These are phyloP conservation scores for Globisporangium apiculatum DNA, from an alignment of 352 stramenopile species.

Conservation along the genomic window DNA sequence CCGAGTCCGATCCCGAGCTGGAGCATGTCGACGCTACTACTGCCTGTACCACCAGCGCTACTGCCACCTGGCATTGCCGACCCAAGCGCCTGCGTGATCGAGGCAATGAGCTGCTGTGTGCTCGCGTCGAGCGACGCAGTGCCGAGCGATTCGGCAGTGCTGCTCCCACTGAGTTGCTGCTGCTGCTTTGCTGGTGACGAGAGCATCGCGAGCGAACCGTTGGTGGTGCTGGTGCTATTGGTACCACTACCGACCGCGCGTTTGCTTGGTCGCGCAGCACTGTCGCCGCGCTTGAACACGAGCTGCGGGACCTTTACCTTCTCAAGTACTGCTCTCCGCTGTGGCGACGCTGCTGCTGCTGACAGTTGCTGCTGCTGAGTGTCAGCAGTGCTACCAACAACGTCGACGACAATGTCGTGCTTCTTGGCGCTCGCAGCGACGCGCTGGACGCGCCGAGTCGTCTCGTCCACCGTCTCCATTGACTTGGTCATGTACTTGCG, in stretches of 20 bases:
- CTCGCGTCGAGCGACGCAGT: conserved; percentile 22
- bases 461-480: conserved; percentile 68
- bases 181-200: conserved; percentile 8
- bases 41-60: conserved; percentile 7
- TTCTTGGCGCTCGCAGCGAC: conserved; percentile 58
- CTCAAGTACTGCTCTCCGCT: conserved; percentile 20
- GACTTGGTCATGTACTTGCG: conserved; percentile 83
- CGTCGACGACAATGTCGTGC: conserved; percentile 41
- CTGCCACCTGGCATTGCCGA: conserved; percentile 28
- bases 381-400: conserved; percentile 5
- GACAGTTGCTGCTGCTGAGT: not conserved
- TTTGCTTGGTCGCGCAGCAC: not conserved
- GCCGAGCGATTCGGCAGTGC: not conserved
- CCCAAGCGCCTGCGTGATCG: conserved; percentile 65
- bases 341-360: not conserved
- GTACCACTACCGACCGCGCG: not conserved
- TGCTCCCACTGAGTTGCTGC: conserved; percentile 5
- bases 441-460: conserved; percentile 41
- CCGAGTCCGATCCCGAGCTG: conserved; percentile 83
- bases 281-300: conserved; percentile 24
- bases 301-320: conserved; percentile 53
- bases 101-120: conserved; percentile 68
- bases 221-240: too few relatives aligned
- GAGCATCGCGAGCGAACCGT: too few relatives aligned
- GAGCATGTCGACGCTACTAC: conserved; percentile 46